These are phyloP conservation scores for Spizellomyces punctatus DNA, from an alignment of 192 early-diverging fungal species.

Conservation along the genomic window DNA sequence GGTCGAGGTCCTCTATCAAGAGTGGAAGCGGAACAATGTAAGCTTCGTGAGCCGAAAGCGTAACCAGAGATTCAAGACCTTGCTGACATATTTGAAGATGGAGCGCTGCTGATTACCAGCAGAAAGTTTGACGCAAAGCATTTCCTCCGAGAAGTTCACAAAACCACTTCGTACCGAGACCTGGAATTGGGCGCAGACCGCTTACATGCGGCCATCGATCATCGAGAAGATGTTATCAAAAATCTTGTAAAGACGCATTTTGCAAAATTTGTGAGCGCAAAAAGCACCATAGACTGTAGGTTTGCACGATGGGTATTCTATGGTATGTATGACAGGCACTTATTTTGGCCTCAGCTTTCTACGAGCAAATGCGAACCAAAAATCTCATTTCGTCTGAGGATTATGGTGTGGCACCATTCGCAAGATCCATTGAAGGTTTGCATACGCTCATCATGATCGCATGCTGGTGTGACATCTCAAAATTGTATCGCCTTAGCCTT, in stretches of 20 bases:
- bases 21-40: background rate
- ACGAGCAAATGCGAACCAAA: slow-evolving; percentile 87
- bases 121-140: slow-evolving; percentile 66
- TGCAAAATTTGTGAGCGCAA: slow-evolving; percentile 94
- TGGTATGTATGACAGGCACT: background rate
- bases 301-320: background rate
- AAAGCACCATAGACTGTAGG: slow-evolving; percentile 90
- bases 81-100: background rate
- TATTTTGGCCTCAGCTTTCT: slow-evolving; percentile 49
- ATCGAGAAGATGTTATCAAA: slow-evolving; percentile 84
- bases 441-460: slow-evolving; percentile 14
- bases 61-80: background rate
- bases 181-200: slow-evolving; percentile 74
- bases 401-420: slow-evolving; percentile 79
- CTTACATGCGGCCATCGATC: slow-evolving; percentile 72
- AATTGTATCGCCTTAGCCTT: slow-evolving; percentile 47
- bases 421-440: slow-evolving; percentile 67
- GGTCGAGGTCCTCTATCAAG: background rate
- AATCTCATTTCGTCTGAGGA: slow-evolving; percentile 78
- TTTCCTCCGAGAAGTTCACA: slow-evolving; percentile 84
- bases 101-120: slow-evolving; percentile 50
- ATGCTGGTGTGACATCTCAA: background rate
- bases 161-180: slow-evolving; percentile 81
- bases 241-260: slow-evolving; percentile 94
- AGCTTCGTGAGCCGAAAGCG: background rate